Conservation (phyloP, 345 rosid species). For the Eucalyptus erythrocorys region DNA sequence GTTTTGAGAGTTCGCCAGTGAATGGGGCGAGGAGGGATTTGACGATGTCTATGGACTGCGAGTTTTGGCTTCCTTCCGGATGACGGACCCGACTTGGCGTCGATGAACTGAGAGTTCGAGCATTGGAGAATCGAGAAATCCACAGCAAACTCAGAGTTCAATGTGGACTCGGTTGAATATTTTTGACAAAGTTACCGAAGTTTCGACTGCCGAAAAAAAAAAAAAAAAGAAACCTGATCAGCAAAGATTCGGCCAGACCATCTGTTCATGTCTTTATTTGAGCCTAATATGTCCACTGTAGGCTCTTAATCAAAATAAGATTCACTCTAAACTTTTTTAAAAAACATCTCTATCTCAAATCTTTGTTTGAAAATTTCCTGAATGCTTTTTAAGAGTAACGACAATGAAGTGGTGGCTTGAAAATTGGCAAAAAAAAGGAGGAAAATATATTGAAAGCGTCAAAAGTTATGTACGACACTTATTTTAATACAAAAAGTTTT, state of each 20-base stretch:
- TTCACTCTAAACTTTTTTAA: background rate
- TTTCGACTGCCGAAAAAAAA: background rate
- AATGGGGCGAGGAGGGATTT: background rate
- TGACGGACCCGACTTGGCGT: background rate
- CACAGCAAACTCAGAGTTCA: background rate
- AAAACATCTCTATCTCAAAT: background rate
- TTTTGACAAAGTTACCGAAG: background rate
- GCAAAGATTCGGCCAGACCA: background rate
- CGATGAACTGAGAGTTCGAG: background rate
- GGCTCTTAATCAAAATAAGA: background rate
- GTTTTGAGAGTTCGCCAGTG: background rate
- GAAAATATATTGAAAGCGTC: fast-evolving
- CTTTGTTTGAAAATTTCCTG: background rate
- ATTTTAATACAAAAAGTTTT: too few relatives aligned
- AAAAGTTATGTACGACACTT: fast-evolving
- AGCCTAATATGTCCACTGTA: background rate
- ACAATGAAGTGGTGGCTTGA: background rate
- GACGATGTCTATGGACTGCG: background rate
- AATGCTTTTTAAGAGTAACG: background rate
- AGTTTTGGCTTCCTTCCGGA: background rate
- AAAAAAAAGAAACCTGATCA: background rate
- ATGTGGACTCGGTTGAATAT: background rate
- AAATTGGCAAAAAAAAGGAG: background rate
- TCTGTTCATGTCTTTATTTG: fast-evolving
- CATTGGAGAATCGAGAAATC: background rate